Base-by-base conservation (phyloP, 345 rosid genomes). In the Brassica nigra region DNA sequence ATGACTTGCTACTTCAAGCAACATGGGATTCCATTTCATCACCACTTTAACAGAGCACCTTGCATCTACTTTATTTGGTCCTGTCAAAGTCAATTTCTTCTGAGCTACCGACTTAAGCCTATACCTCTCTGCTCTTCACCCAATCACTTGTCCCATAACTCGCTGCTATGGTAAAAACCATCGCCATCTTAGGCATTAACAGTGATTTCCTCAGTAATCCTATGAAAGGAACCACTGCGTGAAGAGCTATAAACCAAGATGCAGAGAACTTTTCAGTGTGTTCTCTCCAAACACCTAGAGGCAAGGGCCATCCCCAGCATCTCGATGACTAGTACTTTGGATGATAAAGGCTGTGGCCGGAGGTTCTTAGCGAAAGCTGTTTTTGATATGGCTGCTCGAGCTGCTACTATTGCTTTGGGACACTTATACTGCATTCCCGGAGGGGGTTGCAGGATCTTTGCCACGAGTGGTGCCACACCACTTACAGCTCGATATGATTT, bases 231-330 rank as follows among this genome's bases (percentile, higher is more conserved):
- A 92, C 98, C 27, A 97, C 98, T 5, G 97, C 97, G 36, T 95
- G 99, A 52, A 95, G 89, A 1, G 99, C 99, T 29, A 85, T 81
- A 78, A 95, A 90, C 99, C 99, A 95, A 65, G 97, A 87, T 11
- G 86, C 84, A 0, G 97, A 95, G 81, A 86, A 92, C 55, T 95
- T 92, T 66, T 86, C 76, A 3, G 99, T 91, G 86, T 95, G 98
- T 73, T 92, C 98, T 86, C 97, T 88, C 99, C 99, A 95, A 59
- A 95, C 80, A 23, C 99, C 99, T 39, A 92, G 76, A 10, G 99
- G 98, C 62, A 95, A 89, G 88, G 2, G 99, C 99, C 99, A 95
- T 91, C 70, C 99, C 99, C 57, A 95, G 34, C 88, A 95, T 76
- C 68, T 97, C 98, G n/a, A 95, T 91, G 70, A 83, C 96, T 34